Conservation (phyloP, 2,329 filamentous ascomycete species). For the Colletotrichum endophyticum region DNA sequence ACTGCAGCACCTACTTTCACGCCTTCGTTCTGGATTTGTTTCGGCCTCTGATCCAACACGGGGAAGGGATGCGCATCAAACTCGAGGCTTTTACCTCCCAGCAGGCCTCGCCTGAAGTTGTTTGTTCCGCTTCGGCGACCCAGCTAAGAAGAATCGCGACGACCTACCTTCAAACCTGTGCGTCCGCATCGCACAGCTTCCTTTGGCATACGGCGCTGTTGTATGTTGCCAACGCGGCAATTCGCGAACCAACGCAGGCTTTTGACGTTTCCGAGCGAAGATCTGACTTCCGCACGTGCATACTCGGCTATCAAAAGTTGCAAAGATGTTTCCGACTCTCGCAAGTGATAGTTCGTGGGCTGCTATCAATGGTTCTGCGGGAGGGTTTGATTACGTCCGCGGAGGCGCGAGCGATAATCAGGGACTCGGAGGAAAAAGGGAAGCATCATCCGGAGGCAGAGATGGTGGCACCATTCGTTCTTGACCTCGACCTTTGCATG, state of each 20-base stretch:
- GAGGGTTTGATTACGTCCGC: neutral
- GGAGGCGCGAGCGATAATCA: neutral
- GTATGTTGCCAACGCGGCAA: neutral
- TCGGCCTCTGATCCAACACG: neutral
- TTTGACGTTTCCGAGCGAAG: too few relatives aligned
- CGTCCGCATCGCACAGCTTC: neutral
- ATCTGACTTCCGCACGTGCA: neutral
- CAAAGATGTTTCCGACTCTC: neutral
- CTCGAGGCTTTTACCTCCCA: neutral
- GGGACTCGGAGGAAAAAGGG: neutral
- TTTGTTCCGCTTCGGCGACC: neutral
- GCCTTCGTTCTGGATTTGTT: neutral
- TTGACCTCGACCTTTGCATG: neutral
- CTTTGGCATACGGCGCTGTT: neutral
- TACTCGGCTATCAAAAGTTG: neutral
- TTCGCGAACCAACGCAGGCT: too few relatives aligned
- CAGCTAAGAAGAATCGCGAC: neutral
- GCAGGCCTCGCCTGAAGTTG: neutral
- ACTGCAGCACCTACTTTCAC: neutral
- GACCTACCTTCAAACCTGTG: neutral
- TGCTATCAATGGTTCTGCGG: slow-evolving; percentile 1
- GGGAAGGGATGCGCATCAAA: neutral
- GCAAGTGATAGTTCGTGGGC: neutral
- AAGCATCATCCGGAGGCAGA: neutral
- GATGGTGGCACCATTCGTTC: neutral